phyloP scores from a whole-genome alignment of 768 basidiomycete genomes.

The Lactarius psammicola region DNA sequence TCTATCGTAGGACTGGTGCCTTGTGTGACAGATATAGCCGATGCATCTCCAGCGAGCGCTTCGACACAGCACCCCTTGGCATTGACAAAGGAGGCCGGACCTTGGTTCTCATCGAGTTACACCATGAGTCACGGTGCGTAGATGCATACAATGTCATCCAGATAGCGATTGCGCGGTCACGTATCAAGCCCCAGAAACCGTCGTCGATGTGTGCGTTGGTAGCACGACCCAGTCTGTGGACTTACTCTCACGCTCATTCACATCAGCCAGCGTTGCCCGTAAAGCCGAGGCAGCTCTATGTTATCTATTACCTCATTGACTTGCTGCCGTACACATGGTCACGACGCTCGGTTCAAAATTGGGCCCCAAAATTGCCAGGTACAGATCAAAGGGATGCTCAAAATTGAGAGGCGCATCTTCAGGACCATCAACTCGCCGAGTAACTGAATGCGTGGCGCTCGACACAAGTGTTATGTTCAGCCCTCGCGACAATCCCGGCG shows the following conservation, averaged over 20 bases:
- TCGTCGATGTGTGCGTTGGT: not conserved
- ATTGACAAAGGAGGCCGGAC: not conserved
- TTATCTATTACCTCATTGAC: not conserved
- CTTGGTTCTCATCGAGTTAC: not conserved
- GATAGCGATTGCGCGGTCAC: not conserved
- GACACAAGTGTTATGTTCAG: not conserved
- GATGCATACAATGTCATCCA: not conserved
- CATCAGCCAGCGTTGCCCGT: not conserved
- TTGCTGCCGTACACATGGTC: conserved; percentile 14
- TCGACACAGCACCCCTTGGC: not conserved
- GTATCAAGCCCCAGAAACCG: not conserved
- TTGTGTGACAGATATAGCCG: not conserved
- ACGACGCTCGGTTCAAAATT: not conserved
- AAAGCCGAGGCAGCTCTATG: conserved; percentile 1
- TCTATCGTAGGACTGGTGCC: not conserved
- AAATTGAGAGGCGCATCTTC: not conserved
- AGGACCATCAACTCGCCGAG: not conserved
- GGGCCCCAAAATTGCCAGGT: conserved; percentile 9
- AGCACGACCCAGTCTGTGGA: not conserved
- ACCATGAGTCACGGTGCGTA: not conserved
- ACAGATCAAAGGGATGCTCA: not conserved
- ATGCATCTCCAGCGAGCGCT: not conserved
- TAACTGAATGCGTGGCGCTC: not conserved
- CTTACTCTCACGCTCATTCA: not conserved
- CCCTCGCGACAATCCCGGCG: not conserved